A percentile compares a stretch with the other conserved stretches of the same genome.
These are phyloP conservation scores for Penicillium ochrochloron DNA, from an alignment of 495 filamentous ascomycete species.

Conservation along the genomic window DNA sequence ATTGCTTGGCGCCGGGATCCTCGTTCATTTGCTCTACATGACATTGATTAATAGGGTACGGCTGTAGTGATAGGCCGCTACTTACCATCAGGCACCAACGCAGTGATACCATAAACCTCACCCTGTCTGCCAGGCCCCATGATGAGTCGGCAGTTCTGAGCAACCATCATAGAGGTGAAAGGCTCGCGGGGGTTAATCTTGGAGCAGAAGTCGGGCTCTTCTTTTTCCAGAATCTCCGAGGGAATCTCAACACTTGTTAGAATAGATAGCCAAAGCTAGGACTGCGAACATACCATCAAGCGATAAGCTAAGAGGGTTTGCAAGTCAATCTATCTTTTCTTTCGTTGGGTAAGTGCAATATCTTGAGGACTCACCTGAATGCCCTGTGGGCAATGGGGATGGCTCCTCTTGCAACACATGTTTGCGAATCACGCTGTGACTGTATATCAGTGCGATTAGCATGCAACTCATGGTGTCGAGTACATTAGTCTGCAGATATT, in stretches of 20 bases:
- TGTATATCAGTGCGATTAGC: background rate
- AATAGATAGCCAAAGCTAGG: background rate
- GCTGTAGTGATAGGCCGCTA: background rate
- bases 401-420: slow-evolving; percentile 18
- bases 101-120: slow-evolving; percentile 29
- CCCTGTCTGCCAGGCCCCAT: slow-evolving; percentile 32
- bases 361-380: slow-evolving; percentile 28
- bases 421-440: slow-evolving; percentile 26
- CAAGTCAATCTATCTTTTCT: background rate
- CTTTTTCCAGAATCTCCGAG: slow-evolving; percentile 20
- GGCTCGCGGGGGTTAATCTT: slow-evolving; percentile 32
- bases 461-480: too few relatives aligned
- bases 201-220: slow-evolving; percentile 29
- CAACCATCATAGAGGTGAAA: slow-evolving; percentile 30
- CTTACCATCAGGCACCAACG: slow-evolving; percentile 29
- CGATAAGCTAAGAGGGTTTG: slow-evolving; percentile 25
- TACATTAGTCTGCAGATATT: background rate
- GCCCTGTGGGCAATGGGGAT: slow-evolving; percentile 24
- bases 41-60: background rate
- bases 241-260: slow-evolving; percentile 21
- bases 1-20: slow-evolving; percentile 26
- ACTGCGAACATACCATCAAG: slow-evolving; percentile 22
- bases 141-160: slow-evolving; percentile 29
- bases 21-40: slow-evolving; percentile 31
- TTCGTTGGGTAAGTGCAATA: background rate